phyloP scores from a whole-genome alignment of 495 filamentous ascomycete genomes.

The Entonaema liquescens region DNA sequence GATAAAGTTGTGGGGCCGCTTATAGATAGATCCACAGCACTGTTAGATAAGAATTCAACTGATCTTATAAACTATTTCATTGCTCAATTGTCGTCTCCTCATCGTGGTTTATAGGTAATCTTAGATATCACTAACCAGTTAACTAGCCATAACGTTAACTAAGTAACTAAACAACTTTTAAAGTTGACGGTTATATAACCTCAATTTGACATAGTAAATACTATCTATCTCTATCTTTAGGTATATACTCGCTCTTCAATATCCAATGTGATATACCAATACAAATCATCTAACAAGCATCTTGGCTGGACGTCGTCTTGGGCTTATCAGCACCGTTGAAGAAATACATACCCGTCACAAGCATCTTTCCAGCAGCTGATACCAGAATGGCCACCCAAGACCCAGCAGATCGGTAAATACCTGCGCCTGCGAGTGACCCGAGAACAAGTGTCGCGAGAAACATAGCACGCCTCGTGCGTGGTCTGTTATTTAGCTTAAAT shows the following conservation, averaged over 20 bases:
- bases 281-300: constrained; percentile 30
- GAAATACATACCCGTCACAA: constrained; percentile 56
- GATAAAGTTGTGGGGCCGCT: background rate
- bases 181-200: background rate
- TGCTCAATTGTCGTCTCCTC: too few species aligned
- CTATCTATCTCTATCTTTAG: background rate
- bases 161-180: too few species aligned
- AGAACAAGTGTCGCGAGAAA: constrained; percentile 61
- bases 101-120: too few species aligned
- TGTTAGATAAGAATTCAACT: background rate
- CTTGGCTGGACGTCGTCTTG: constrained; percentile 25
- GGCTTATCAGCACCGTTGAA: constrained; percentile 52
- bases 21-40: background rate
- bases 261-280: background rate
- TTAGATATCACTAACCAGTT: too few species aligned
- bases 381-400: constrained; percentile 54
- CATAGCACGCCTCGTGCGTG: constrained; percentile 59
- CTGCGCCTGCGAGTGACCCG: constrained; percentile 64
- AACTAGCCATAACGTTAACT: too few species aligned
- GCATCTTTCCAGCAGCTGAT: constrained; percentile 55
- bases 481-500: constrained; percentile 54
- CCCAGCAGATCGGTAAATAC: constrained; percentile 52
- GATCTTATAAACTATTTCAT: background rate
- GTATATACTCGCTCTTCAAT: background rate
- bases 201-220: background rate